These are phyloP conservation scores for Pleomassaria siparia DNA, from an alignment of 2,329 filamentous ascomycete species.

Conservation along the genomic window DNA sequence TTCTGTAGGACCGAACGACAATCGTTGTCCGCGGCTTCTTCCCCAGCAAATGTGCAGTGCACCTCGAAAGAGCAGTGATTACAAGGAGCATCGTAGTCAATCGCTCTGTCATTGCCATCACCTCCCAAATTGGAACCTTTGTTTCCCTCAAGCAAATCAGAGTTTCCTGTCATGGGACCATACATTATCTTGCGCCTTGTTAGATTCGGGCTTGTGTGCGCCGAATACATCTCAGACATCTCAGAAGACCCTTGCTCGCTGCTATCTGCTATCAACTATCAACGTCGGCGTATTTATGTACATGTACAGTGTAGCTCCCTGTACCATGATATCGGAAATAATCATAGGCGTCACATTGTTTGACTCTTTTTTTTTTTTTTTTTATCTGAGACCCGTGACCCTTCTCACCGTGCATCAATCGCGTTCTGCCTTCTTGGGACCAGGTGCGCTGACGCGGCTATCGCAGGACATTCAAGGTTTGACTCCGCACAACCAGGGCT, in stretches of 20 bases:
- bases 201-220: no score
- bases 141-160: no score
- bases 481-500: no score
- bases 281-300: not conserved
- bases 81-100: not conserved
- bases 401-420: no score
- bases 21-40: constrained; percentile 1
- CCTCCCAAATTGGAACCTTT: no score
- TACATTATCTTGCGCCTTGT: no score
- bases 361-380: no score
- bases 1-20: constrained; percentile 12
- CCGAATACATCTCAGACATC: no score
- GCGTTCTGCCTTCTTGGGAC: no score
- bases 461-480: no score
- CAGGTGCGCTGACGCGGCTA: no score
- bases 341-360: not conserved
- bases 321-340: not conserved
- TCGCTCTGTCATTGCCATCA: not conserved
- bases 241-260: not conserved
- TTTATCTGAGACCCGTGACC: no score
- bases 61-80: not conserved
- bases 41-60: not conserved
- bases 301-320: not conserved
- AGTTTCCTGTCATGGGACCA: not conserved
- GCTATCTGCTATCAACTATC: not conserved